Evolutionary conservation across 2,329 filamentous ascomycete species (phyloP).

Genomic region (Penicillium sp.): DNA sequence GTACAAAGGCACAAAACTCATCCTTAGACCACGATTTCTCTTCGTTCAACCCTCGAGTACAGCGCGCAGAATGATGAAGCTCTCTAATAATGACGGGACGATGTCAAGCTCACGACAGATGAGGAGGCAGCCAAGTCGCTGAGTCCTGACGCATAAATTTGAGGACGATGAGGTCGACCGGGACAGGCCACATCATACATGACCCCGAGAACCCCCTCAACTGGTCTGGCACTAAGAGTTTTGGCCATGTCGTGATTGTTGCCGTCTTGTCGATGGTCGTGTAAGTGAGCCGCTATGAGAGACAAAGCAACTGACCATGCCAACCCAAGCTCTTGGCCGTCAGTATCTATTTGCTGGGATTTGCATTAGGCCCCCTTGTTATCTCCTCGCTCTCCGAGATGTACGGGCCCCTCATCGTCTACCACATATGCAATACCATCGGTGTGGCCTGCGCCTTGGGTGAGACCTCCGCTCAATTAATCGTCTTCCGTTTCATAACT

Average conservation of each 20-base stretch:
- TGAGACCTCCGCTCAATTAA: conserved; percentile 31
- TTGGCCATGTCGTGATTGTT: conserved; percentile 24
- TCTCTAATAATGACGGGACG: background rate
- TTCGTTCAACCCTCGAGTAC: background rate
- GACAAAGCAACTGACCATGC: background rate
- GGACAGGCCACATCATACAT: conserved; percentile 25
- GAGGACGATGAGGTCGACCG: conserved; percentile 31
- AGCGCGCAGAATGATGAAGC: background rate
- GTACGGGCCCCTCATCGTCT: conserved; percentile 46
- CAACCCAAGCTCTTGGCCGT: conserved; percentile 44
- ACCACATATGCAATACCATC: conserved; percentile 53
- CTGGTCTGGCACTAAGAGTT: conserved; percentile 26
- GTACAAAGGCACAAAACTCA: background rate
- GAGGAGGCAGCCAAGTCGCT: background rate
- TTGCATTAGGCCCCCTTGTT: conserved; percentile 33
- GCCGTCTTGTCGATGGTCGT: conserved; percentile 1
- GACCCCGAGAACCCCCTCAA: conserved; percentile 30
- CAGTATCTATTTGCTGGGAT: conserved; percentile 62
- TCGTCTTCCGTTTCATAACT: conserved; percentile 40
- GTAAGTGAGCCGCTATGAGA: background rate
- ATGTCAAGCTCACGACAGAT: background rate
- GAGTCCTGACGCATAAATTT: background rate
- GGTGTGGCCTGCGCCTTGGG: conserved; percentile 55
- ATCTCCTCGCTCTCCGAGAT: conserved; percentile 23
- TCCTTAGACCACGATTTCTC: background rate